Evolutionary conservation across 1,284 basidiomycete species (phyloP).

Genomic region (Boletus sp.): DNA sequence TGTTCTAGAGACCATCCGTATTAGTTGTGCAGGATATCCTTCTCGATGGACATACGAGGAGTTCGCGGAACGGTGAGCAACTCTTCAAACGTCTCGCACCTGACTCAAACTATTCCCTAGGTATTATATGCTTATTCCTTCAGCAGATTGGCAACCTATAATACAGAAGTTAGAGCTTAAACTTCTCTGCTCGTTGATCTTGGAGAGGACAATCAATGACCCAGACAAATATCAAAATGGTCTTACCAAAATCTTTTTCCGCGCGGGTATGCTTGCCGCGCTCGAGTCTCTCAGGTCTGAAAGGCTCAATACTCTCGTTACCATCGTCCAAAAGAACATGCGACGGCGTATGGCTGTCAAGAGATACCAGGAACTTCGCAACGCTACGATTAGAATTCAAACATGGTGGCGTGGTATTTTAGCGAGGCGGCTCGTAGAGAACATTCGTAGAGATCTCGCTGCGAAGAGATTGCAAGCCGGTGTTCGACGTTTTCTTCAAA

Average conservation of each 20-base stretch:
- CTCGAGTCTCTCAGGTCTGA: slow-evolving; percentile 91
- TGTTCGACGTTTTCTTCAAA: slow-evolving; percentile 74
- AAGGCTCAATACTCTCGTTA: slow-evolving; percentile 89
- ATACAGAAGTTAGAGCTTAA: slow-evolving; percentile 81
- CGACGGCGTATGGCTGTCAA: slow-evolving; percentile 84
- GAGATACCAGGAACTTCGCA: slow-evolving; percentile 75
- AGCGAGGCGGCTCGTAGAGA: slow-evolving; percentile 74
- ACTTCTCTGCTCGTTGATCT: slow-evolving; percentile 83
- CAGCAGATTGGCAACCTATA: slow-evolving; percentile 83
- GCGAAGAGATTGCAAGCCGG: slow-evolving; percentile 80
- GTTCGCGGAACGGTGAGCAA: slow-evolving; percentile 91
- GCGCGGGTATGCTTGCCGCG: slow-evolving; percentile 98
- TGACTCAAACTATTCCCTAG: slow-evolving; percentile 46
- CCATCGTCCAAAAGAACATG: slow-evolving; percentile 97
- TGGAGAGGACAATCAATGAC: slow-evolving; percentile 88
- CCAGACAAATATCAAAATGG: slow-evolving; percentile 97
- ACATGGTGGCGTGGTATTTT: slow-evolving; percentile 91
- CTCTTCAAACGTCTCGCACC: neutral
- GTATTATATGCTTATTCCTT: slow-evolving; percentile 96
- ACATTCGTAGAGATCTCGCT: slow-evolving; percentile 74
- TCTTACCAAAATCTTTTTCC: slow-evolving; percentile 98
- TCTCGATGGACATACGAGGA: slow-evolving; percentile 99
- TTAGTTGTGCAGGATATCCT: slow-evolving; percentile 98
- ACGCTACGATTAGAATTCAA: slow-evolving; percentile 85
- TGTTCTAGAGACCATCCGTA: slow-evolving; percentile 98